Evolutionary conservation across 2,329 filamentous ascomycete genomes (phyloP).

Genomic region (Dactylellina leptospora): DNA sequence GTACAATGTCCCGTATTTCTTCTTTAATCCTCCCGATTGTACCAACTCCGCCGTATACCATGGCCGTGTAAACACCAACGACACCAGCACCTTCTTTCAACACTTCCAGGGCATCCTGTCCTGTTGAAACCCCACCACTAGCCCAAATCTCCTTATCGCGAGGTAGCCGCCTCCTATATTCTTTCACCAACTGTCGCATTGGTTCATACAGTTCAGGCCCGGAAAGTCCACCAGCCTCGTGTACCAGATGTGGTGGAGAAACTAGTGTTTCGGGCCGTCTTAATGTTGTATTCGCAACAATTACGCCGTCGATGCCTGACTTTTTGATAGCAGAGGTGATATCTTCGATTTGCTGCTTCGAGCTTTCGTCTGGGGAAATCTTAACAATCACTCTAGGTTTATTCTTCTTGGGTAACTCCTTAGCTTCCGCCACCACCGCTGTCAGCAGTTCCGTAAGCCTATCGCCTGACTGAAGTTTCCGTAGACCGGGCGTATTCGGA

Average conservation of each 20-base stretch:
- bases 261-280: slow-evolving; percentile 75
- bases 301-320: slow-evolving; percentile 90
- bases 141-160: slow-evolving; percentile 77
- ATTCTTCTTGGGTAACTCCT: slow-evolving; percentile 70
- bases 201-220: slow-evolving; percentile 87
- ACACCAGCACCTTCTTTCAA: slow-evolving; percentile 89
- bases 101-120: slow-evolving; percentile 80
- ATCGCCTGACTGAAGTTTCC: slow-evolving; percentile 83
- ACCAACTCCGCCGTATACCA: slow-evolving; percentile 72
- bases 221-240: slow-evolving; percentile 83
- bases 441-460: slow-evolving; percentile 81
- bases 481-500: slow-evolving; percentile 91
- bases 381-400: slow-evolving; percentile 95
- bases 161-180: slow-evolving; percentile 77
- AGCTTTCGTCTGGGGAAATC: slow-evolving; percentile 94
- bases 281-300: slow-evolving; percentile 97
- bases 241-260: slow-evolving; percentile 73
- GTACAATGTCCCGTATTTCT: slow-evolving; percentile 65
- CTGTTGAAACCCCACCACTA: slow-evolving; percentile 89
- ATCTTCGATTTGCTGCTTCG: slow-evolving; percentile 81
- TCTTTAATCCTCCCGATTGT: slow-evolving; percentile 72
- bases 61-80: slow-evolving; percentile 87
- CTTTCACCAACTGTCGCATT: slow-evolving; percentile 78
- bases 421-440: slow-evolving; percentile 82
- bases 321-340: slow-evolving; percentile 85